Evolutionary conservation across 768 basidiomycete species (phyloP).

Genomic region (Suillus cothurnatus): DNA sequence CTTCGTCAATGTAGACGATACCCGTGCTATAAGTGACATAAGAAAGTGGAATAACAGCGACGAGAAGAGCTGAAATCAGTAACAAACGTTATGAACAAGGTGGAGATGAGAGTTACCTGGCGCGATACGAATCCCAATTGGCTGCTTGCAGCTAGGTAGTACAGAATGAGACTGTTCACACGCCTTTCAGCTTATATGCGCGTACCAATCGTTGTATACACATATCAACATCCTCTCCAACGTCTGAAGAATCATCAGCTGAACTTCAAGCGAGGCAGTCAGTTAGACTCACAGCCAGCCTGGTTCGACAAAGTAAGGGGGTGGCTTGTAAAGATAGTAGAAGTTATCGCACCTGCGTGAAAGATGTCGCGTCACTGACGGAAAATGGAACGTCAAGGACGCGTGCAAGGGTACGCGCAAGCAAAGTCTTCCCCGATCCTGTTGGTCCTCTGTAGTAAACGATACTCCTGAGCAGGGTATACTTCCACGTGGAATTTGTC

Average conservation of each 20-base stretch:
- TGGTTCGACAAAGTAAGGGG: slow-evolving; percentile 30
- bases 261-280: neutral
- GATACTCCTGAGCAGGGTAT: slow-evolving; percentile 12
- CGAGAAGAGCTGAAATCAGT: neutral
- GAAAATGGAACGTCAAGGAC: slow-evolving; percentile 95
- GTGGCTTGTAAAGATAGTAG: slow-evolving; percentile 3
- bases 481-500: slow-evolving; percentile 8
- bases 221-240: slow-evolving; percentile 96
- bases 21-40: slow-evolving; percentile 59
- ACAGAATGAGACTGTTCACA: slow-evolving; percentile 11
- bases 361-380: slow-evolving; percentile 89
- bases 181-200: neutral
- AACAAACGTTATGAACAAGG: neutral
- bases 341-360: slow-evolving; percentile 70
- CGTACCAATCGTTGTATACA: slow-evolving; percentile 79
- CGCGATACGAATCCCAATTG: slow-evolving; percentile 83
- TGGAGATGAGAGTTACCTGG: slow-evolving; percentile 54
- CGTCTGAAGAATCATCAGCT: slow-evolving; percentile 52
- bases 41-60: slow-evolving; percentile 10
- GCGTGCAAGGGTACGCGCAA: slow-evolving; percentile 89
- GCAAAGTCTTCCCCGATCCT: slow-evolving; percentile 87
- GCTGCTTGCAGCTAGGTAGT: slow-evolving; percentile 76
- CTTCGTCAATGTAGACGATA: slow-evolving; percentile 95
- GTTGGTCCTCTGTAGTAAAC: slow-evolving; percentile 67
- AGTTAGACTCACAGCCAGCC: slow-evolving; percentile 68